These are phyloP conservation scores for Xylaria sp. DNA, from an alignment of 495 filamentous ascomycete genomes.

Conservation along the genomic window DNA sequence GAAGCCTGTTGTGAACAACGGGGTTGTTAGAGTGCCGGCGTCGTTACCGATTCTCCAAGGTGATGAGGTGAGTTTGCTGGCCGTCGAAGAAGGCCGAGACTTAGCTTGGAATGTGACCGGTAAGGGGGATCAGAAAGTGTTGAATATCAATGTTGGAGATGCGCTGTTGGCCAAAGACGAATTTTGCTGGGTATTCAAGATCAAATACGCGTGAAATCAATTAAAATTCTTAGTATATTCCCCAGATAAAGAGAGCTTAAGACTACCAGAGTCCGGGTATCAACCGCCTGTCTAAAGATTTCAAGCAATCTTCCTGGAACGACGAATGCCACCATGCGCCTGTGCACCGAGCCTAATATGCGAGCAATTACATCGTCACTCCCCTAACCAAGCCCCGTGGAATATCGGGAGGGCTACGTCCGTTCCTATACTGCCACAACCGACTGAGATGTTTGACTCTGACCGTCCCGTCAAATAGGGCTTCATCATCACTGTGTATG, in stretches of 20 bases:
- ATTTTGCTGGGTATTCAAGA: conserved; percentile 61
- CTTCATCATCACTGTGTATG: conserved; percentile 29
- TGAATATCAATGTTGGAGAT: conserved; percentile 37
- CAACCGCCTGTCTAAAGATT: not conserved
- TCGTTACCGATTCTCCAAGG: conserved; percentile 55
- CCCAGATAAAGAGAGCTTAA: not conserved
- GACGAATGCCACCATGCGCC: not conserved
- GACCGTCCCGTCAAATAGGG: conserved; percentile 35
- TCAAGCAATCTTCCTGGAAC: not conserved
- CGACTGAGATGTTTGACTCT: conserved; percentile 75
- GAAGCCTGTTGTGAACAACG: conserved; percentile 42
- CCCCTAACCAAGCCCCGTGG: conserved; percentile 30
- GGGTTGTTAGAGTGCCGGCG: conserved; percentile 46
- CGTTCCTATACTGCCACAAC: conserved; percentile 77
- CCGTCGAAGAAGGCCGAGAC: conserved; percentile 48
- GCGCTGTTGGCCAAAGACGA: conserved; percentile 48
- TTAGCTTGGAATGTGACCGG: conserved; percentile 38
- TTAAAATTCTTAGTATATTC: not conserved
- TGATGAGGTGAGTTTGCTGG: conserved; percentile 54
- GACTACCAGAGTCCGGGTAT: conserved; percentile 7
- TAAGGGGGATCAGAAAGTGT: conserved; percentile 40
- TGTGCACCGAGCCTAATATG: conserved; percentile 5
- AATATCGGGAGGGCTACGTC: conserved; percentile 58
- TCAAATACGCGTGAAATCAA: conserved; percentile 41
- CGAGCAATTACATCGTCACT: conserved; percentile 11